Evolutionary conservation across 257 asterid genomes (phyloP), one percentile per base, ranked within the genome.

Genomic region (Anisodus acutangulus): DNA sequence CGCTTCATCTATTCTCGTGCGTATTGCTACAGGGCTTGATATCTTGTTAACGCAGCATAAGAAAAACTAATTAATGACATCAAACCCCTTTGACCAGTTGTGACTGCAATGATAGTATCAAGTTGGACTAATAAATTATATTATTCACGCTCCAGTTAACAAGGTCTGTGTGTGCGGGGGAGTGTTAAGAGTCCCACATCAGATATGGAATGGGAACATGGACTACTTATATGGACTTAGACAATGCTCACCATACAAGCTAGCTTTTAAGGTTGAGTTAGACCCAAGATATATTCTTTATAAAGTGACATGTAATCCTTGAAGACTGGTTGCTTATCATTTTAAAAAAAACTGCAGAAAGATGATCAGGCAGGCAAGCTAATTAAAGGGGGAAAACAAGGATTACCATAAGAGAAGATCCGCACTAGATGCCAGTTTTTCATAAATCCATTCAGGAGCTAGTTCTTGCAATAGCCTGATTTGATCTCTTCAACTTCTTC

Each of bases 401-500:
- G 78, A 89, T 85, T 85, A 91, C 97, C 96, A 90, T 78, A 94
- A 6, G 82, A 93, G 90, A 82, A 86, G 84, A 87, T 94, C 97
- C 17, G 95, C 96, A 35, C 93, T 90, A 60, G 84, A 82, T 9
- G 89, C 84, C 43, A 82, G 6, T 87, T 93, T 93, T 86, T 93
- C 95, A 19, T 88, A 76, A 81, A 94, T 93, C 98, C 98, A 96
- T 83, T 96, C 98, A 0, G 98, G 99, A 82, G 90, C 98, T 49
- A 93, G 84, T 85, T 93, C 97, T 87, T 80, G 92, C 89, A 96
- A 90, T 88, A 96, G 84, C 71, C 90, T 87, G 12, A 96, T 92
- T 84, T 91, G 93, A 22, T 22, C 45, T 91, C 97, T 83, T 94
- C 99, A 39, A 89, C 90, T 85, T 91, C 98, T 22, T 66, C 88